Base-by-base conservation (phyloP, 2,329 filamentous ascomycete species). In the Neocatenulostroma microsporum region DNA sequence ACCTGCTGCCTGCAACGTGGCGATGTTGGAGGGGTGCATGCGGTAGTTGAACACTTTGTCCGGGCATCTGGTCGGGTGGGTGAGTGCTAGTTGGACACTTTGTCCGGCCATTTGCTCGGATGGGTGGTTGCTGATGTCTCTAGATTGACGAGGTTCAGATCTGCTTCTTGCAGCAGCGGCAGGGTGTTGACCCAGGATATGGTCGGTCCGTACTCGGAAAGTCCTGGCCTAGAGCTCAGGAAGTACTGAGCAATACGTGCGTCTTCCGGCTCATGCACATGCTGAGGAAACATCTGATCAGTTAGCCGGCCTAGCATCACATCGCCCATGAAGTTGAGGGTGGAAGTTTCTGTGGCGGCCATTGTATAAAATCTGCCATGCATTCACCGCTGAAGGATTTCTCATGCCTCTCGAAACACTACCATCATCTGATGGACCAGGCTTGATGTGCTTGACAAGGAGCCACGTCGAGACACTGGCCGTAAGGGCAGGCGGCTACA, bases 221-320 rank as follows among this genome's bases (percentile, higher is more conserved):
- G 42, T 10, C 49, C 24, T 29, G 54, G 44, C 29, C 55, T 18
- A 4, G 25, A 34, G 7, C 15, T 20, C 11, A 21, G 18, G 21
- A 46, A 35, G 17, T 30, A 40, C 14, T 46, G 28, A 25, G 50
- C 47, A 29, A 47, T 48, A 18, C 37, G 26, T 13, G 42, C 41
- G 29, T 62, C 55, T 15, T 42, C 32, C 10, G 50, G 40, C 31
- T 53, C 54, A 37, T 52, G 25, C 44, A 61, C 50, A 31, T 62
- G 58, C 3, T 46, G 45, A 12, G 57, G 55, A 38, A 60, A 55
- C 33, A 64, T 51, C 44, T 63, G 60, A 45, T 64, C 62, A 41
- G 64, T 49, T 8, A 64, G 58, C 3, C 62, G 60, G 28, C 57
- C 62, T 7, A 64, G 57, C 62, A 64, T 65, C n/a, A 63, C 55